These are phyloP conservation scores for Beta vulgaris DNA, from an alignment of 148 eudicot species.

Conservation along the genomic window DNA sequence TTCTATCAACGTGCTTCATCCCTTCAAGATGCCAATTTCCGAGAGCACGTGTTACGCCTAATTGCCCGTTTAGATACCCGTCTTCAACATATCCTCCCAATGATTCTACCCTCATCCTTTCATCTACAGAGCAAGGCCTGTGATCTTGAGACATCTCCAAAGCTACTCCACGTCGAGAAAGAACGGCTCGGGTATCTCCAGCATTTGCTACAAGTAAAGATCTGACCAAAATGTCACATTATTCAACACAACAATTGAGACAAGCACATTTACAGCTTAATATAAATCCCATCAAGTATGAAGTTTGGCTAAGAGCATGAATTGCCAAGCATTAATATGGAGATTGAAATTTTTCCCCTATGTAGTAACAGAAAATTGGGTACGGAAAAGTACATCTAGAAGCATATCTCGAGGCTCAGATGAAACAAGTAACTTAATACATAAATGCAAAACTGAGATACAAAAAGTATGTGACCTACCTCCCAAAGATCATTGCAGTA, in stretches of 20 bases:
- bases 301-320: not conserved
- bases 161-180: conserved; percentile 70
- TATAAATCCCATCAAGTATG: not conserved
- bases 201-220: conserved; percentile 97
- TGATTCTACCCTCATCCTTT: conserved; percentile 69
- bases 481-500: conserved; percentile 95
- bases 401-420: not conserved
- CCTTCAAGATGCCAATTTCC: conserved; percentile 94
- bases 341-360: too few relatives aligned
- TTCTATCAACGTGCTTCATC: conserved; percentile 47
- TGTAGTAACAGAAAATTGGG: not conserved
- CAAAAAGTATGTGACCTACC: conserved; percentile 40
- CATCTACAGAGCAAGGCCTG: conserved; percentile 66
- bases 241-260: conserved; percentile 20
- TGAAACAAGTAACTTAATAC: not conserved
- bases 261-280: not conserved
- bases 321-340: too few relatives aligned
- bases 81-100: conserved; percentile 77
- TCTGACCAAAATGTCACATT: conserved; percentile 45
- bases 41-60: conserved; percentile 82
- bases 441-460: not conserved
- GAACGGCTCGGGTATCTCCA: conserved; percentile 92
- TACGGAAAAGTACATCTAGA: not conserved
- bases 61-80: conserved; percentile 82
- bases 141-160: conserved; percentile 90